A percentile compares a stretch with the other conserved stretches of the same genome.
Evolutionary conservation across 2,329 filamentous ascomycete species (phyloP).

Genomic region (Endothia cerciana): DNA sequence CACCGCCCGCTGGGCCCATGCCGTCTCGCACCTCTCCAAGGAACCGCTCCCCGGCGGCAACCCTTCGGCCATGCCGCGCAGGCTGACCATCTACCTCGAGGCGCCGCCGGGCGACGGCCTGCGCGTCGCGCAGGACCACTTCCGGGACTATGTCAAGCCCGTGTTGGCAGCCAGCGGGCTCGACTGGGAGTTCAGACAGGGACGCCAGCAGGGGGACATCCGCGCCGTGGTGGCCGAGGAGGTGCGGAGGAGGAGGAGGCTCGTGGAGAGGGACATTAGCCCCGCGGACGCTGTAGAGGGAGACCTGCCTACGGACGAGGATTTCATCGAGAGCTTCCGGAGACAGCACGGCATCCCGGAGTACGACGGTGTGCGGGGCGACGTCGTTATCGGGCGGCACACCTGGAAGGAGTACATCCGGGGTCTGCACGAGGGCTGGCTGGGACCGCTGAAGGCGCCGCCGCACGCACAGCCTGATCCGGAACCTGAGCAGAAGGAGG

Average conservation of each 20-base stretch:
- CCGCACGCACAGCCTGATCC: slow-evolving; percentile 38
- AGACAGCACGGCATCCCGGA: slow-evolving; percentile 68
- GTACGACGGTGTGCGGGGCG: slow-evolving; percentile 76
- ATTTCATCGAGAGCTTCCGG: slow-evolving; percentile 65
- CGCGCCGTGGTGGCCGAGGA: slow-evolving; percentile 84
- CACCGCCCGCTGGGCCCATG: slow-evolving; percentile 82
- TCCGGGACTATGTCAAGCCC: slow-evolving; percentile 94
- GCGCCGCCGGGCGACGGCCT: slow-evolving; percentile 87
- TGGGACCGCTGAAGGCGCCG: slow-evolving; percentile 78
- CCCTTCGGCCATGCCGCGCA: slow-evolving; percentile 75
- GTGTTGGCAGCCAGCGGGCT: slow-evolving; percentile 85
- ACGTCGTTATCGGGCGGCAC: slow-evolving; percentile 87
- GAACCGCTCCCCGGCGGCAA: slow-evolving; percentile 64
- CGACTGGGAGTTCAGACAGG: slow-evolving; percentile 96
- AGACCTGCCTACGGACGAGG: slow-evolving; percentile 57
- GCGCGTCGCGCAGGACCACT: slow-evolving; percentile 87
- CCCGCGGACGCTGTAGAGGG: slow-evolving; percentile 46
- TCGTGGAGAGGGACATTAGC: slow-evolving; percentile 52
- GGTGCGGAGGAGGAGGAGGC: slow-evolving; percentile 72
- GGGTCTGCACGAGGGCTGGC: slow-evolving; percentile 93
- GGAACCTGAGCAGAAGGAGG: slow-evolving; percentile 32
- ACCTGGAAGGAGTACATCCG: slow-evolving; percentile 98
- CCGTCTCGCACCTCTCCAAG: slow-evolving; percentile 82
- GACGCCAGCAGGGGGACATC: slow-evolving; percentile 89
- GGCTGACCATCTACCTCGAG: slow-evolving; percentile 82